Evolutionary conservation across 345 rosid species (phyloP), one percentile per base, ranked within the genome.

Genomic region (Eucalyptus melliodora): DNA sequence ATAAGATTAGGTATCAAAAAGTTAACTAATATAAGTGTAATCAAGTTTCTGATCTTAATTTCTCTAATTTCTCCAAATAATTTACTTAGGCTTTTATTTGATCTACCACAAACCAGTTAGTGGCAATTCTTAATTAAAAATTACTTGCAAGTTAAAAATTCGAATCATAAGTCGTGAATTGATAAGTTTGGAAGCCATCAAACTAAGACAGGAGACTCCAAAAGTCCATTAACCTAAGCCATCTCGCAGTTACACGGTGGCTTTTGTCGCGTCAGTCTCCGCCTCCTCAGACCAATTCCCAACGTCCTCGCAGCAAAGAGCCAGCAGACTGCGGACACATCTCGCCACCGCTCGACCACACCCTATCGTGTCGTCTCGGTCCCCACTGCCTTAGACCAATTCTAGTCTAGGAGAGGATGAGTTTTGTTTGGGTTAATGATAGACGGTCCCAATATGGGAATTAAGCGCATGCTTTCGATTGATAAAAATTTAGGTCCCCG

Each of bases 21-120:
- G 9, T 17, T 53, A 17, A 2, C 7, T 53, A 0, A 7, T 7
- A 17, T 3, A 17, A 17, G 4, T 53, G 24, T 53, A 53, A 19
- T 17, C 4, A 53, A 53, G 0, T 53, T 2, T 17, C 0, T 1
- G 0, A 53, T 53, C 1, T 53, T 53, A 53, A 7, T 53, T 53
- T 53, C 4, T 53, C 4, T 53, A 0, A 53, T 53, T 53, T n/a
- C n/a, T n/a, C n/a, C n/a, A 50, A 50, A 16, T 16, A 16, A 2
- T 50, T 50, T 50, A 50, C 53, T 1, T 50, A 6, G 19, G 8
- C 19, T 17, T 53, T 0, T 53, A 19, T 53, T 53, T 0, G 5
- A 53, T 0, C 0, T 0, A 53, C 24, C 5, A 2, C 0, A 53
- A 53, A 53, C 0, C 1, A 0, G 1, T 53, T 53, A 19, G 56